Percentiles rank a stretch among this genome's conserved stretches.
Evolutionary conservation across 768 basidiomycete species (phyloP).

Genomic region (Suillus variegatus): DNA sequence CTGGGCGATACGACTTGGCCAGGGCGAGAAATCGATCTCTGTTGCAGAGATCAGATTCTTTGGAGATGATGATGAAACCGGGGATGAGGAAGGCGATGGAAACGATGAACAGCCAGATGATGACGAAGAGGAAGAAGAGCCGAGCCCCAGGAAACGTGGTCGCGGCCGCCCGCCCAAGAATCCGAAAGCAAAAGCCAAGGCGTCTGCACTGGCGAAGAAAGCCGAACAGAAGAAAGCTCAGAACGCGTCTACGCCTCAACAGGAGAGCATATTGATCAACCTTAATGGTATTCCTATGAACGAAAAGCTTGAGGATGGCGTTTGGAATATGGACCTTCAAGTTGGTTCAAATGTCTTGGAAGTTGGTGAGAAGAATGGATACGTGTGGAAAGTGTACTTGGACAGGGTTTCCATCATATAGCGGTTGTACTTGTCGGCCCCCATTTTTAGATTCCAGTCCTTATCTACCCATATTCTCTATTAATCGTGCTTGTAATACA

Average conservation of each 20-base stretch:
- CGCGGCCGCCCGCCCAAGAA: slow-evolving; percentile 37
- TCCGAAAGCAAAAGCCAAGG: slow-evolving; percentile 34
- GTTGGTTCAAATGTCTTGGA: slow-evolving; percentile 66
- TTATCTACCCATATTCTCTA: background rate
- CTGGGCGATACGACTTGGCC: slow-evolving; percentile 67
- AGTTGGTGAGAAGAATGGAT: slow-evolving; percentile 69
- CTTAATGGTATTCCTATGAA: slow-evolving; percentile 57
- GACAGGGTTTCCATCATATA: slow-evolving; percentile 40
- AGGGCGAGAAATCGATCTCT: slow-evolving; percentile 56
- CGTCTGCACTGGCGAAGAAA: slow-evolving; percentile 35
- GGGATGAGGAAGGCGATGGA: slow-evolving; percentile 52
- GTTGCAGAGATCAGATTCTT: slow-evolving; percentile 56
- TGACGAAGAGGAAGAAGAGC: slow-evolving; percentile 40
- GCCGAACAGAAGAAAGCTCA: slow-evolving; percentile 43
- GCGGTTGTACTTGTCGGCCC: slow-evolving; percentile 8
- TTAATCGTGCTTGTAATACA: slow-evolving; percentile 5
- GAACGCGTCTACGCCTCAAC: slow-evolving; percentile 39
- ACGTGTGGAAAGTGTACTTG: slow-evolving; percentile 71
- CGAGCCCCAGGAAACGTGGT: slow-evolving; percentile 42
- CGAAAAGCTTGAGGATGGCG: slow-evolving; percentile 46
- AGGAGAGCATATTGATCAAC: slow-evolving; percentile 61
- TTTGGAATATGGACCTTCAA: slow-evolving; percentile 65
- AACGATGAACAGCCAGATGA: slow-evolving; percentile 47
- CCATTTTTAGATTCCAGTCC: background rate
- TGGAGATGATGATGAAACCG: slow-evolving; percentile 59